These are phyloP conservation scores for Blepharisma japonicum DNA, from an alignment of 73 alveolate genomes.

Conservation along the genomic window DNA sequence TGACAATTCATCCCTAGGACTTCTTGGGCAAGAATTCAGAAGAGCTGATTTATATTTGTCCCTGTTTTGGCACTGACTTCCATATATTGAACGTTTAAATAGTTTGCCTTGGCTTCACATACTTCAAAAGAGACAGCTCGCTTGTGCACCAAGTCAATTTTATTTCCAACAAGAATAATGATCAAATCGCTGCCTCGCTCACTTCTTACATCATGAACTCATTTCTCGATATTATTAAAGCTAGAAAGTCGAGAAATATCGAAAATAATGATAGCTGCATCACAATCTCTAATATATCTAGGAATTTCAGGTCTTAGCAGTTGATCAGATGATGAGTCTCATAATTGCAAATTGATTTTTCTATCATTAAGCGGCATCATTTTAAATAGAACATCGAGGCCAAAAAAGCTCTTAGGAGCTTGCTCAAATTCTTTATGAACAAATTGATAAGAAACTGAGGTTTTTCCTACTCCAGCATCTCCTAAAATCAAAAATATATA, in stretches of 20 bases:
- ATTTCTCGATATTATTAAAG: constrained; percentile 64
- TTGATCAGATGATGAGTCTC: constrained; percentile 67
- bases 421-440: constrained; percentile 63
- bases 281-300: constrained; percentile 54
- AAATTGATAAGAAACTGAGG: constrained; percentile 39
- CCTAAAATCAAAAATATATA: constrained; percentile 2
- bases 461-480: neutral
- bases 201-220: constrained; percentile 78
- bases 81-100: constrained; percentile 61
- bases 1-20: constrained; percentile 37
- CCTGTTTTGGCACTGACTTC: constrained; percentile 80
- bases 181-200: constrained; percentile 89
- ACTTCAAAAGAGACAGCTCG: constrained; percentile 72
- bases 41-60: constrained; percentile 52
- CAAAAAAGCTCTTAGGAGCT: constrained; percentile 88
- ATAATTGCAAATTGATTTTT: constrained; percentile 67
- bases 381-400: constrained; percentile 97
- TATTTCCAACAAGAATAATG: constrained; percentile 88
- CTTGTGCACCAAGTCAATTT: constrained; percentile 73
- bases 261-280: constrained; percentile 48
- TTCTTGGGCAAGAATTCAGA: constrained; percentile 48
- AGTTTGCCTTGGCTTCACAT: constrained; percentile 72
- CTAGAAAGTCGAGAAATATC: constrained; percentile 62
- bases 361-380: constrained; percentile 87
- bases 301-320: constrained; percentile 57